phyloP scores from a whole-genome alignment of 2,329 filamentous ascomycete genomes.

The Claviceps fusiformis region DNA sequence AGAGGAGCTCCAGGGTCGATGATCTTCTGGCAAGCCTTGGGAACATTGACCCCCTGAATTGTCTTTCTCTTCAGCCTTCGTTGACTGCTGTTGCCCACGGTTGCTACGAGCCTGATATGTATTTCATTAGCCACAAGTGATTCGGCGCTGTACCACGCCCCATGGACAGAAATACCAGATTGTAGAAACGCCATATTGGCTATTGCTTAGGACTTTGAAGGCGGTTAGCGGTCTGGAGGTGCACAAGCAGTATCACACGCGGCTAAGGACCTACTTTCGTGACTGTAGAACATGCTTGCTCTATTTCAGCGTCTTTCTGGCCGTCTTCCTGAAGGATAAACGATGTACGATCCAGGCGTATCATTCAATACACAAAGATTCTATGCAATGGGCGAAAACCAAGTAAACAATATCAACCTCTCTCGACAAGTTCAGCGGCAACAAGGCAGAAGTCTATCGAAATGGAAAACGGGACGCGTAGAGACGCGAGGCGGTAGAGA shows the following conservation, averaged over 20 bases:
- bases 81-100: constrained; percentile 59
- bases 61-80: constrained; percentile 71
- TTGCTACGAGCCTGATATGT: constrained; percentile 68
- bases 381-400: neutral
- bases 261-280: constrained; percentile 58
- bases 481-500: neutral
- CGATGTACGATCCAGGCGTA: neutral
- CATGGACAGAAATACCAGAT: constrained; percentile 55
- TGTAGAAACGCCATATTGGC: constrained; percentile 84
- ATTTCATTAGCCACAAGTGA: neutral
- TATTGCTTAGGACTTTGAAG: constrained; percentile 59
- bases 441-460: neutral
- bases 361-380: neutral
- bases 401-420: neutral
- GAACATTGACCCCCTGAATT: constrained; percentile 77
- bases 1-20: constrained; percentile 69
- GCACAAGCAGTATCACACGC: neutral
- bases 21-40: constrained; percentile 81
- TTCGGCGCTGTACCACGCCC: no score
- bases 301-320: neutral
- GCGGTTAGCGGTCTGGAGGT: constrained; percentile 11
- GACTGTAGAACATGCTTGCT: constrained; percentile 75
- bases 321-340: no score
- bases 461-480: neutral
- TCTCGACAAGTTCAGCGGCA: neutral